Evolutionary conservation across 139 green algal genomes (phyloP), one percentile per base, ranked within the genome.

Genomic region (Limnomonas spitsbergensis): DNA sequence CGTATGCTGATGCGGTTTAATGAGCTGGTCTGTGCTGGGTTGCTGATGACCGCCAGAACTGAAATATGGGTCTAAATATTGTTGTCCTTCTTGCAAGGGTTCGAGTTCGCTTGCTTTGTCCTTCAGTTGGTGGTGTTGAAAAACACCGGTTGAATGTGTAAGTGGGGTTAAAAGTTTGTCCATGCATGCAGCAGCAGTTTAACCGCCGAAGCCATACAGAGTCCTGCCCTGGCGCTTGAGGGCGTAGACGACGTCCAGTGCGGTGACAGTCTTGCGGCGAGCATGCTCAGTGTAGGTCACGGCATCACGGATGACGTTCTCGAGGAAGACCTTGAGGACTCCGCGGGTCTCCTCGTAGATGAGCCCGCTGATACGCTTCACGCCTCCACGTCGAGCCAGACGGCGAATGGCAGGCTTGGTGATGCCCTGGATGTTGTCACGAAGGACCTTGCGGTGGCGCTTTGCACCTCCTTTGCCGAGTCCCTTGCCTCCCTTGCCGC

Each of bases 201-300:
- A 97, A 70, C 92, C 94, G 75, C 94, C 94, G 80, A 98, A 98
- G 81, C 94, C 94, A 89, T 98, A 98, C 74, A 98, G 90, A 79
- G 94, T 98, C 75, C 93, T 87, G 80, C 94, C 94, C 90, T 98
- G 94, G 77, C 94, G 87, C 92, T 98, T 98, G 83, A 98, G 90
- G 24, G 94, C 92, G 83, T 97, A 98, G 2, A 97, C 94, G 0
- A 98, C 93, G 80, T 98, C 93, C 86, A 97, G 94, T 39, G 94
- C 94, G 52, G 94, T 97, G 35, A 98, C 93, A 27, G 94, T 98
- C 92, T 97, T 98, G 73, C 94, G 88, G 71, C 93, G 85, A 56
- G 93, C 94, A 90, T 98, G 93, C 92, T 98, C 94, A 38, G 93
- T 97, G 92, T 98, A 98, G 80, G 95, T 98, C 37, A 98, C 94